phyloP scores from a whole-genome alignment of 2,329 filamentous ascomycete genomes.

The Aurifilum marmelostoma region DNA sequence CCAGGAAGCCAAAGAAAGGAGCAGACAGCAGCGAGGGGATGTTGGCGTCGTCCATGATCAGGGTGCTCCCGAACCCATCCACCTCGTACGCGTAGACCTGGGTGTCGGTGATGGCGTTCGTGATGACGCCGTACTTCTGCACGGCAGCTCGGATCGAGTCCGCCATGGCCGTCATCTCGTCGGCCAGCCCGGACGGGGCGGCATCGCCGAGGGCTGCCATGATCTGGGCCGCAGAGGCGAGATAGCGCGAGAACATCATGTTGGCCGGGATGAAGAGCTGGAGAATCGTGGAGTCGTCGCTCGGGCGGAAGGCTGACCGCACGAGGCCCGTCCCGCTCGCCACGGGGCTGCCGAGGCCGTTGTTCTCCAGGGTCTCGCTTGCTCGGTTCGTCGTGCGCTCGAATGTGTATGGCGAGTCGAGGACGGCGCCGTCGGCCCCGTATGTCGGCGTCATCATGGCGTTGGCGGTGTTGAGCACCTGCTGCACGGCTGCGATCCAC shows the following conservation, averaged over 20 bases:
- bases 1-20: slow-evolving; percentile 64
- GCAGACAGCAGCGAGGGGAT: slow-evolving; percentile 65
- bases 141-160: slow-evolving; percentile 47
- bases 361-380: slow-evolving; percentile 80
- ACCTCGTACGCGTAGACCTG: slow-evolving; percentile 70
- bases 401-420: slow-evolving; percentile 72
- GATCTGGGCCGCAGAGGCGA: slow-evolving; percentile 53
- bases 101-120: slow-evolving; percentile 15
- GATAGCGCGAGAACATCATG: slow-evolving; percentile 75
- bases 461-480: slow-evolving; percentile 69
- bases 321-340: slow-evolving; percentile 79
- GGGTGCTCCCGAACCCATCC: slow-evolving; percentile 66
- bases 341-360: slow-evolving; percentile 79
- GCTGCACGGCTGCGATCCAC: slow-evolving; percentile 75
- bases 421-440: slow-evolving; percentile 58
- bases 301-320: slow-evolving; percentile 85
- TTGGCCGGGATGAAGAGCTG: slow-evolving; percentile 91
- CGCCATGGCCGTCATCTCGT: slow-evolving; percentile 61
- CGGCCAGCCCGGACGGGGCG: slow-evolving; percentile 50
- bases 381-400: slow-evolving; percentile 70
- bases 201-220: slow-evolving; percentile 46
- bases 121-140: slow-evolving; percentile 53
- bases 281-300: slow-evolving; percentile 83
- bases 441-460: slow-evolving; percentile 78
- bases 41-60: slow-evolving; percentile 70